phyloP scores from a whole-genome alignment of 495 filamentous ascomycete genomes.

The Penicillium goetzii region DNA sequence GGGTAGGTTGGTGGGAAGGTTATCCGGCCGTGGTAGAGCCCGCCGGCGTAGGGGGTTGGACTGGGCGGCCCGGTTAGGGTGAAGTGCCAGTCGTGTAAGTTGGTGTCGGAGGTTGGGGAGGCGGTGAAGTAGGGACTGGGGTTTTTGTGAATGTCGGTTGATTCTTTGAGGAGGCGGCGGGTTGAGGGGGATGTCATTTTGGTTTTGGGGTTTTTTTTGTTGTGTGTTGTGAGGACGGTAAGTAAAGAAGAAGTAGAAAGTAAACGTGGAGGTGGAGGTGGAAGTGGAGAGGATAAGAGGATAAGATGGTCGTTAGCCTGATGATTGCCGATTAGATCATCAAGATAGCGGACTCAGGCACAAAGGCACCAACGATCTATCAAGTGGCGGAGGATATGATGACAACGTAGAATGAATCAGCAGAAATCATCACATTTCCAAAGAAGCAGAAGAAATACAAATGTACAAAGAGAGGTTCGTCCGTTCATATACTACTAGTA shows the following conservation, averaged over 20 bases:
- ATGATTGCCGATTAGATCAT: conserved; percentile 12
- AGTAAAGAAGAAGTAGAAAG: background rate
- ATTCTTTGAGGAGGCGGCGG: conserved; percentile 74
- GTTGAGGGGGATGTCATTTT: conserved; percentile 43
- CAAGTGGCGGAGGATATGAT: background rate
- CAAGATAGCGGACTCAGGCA: conserved; percentile 2
- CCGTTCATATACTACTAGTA: background rate
- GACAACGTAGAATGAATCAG: background rate
- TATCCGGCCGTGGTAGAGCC: conserved; percentile 96
- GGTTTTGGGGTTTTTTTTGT: conserved; percentile 13
- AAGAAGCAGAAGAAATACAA: background rate
- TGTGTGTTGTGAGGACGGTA: background rate
- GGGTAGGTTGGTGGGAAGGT: conserved; percentile 87
- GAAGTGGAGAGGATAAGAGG: conserved; percentile 15
- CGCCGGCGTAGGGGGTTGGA: conserved; percentile 73
- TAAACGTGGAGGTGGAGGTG: conserved; percentile 1
- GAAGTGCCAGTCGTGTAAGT: conserved; percentile 99
- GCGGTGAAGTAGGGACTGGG: conserved; percentile 85
- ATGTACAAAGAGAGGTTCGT: background rate
- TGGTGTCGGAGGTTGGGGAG: conserved; percentile 70
- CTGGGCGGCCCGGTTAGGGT: conserved; percentile 87
- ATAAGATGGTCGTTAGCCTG: background rate
- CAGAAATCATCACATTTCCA: background rate
- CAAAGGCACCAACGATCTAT: background rate
- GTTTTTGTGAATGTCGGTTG: conserved; percentile 74